These are phyloP conservation scores for Plasmodium vivax DNA, from an alignment of 169 alveolate species.

Conservation along the genomic window DNA sequence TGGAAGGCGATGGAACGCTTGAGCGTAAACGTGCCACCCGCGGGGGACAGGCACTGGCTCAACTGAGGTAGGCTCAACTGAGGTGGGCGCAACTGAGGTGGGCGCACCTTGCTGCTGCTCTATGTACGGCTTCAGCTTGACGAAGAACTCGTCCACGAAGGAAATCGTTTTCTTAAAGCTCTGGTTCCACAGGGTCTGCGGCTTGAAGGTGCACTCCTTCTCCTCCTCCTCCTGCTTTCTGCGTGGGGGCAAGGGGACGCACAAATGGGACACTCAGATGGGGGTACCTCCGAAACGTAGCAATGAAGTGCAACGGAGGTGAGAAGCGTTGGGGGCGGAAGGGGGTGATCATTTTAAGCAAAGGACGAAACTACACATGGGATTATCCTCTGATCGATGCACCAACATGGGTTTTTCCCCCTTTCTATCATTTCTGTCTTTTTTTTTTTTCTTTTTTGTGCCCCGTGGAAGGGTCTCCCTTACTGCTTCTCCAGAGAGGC, in stretches of 20 bases:
- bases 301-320: neutral
- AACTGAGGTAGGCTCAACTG: too few relatives aligned
- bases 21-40: neutral
- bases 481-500: constrained; percentile 71
- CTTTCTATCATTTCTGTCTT: neutral
- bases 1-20: neutral
- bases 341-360: neutral
- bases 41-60: neutral
- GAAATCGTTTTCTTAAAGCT: constrained; percentile 68
- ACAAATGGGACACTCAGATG: too few relatives aligned
- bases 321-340: neutral
- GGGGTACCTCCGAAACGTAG: neutral
- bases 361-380: neutral
- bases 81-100: neutral
- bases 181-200: constrained; percentile 67
- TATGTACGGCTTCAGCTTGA: constrained; percentile 61
- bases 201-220: constrained; percentile 69
- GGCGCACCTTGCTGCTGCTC: constrained; percentile 62
- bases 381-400: neutral
- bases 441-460: neutral
- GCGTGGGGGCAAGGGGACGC: neutral
- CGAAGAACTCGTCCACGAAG: constrained; percentile 63
- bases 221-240: constrained; percentile 71
- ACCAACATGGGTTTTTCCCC: neutral
- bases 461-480: neutral